Evolutionary conservation across 768 basidiomycete genomes (phyloP).

Genomic region (Phaeotremella fagi): DNA sequence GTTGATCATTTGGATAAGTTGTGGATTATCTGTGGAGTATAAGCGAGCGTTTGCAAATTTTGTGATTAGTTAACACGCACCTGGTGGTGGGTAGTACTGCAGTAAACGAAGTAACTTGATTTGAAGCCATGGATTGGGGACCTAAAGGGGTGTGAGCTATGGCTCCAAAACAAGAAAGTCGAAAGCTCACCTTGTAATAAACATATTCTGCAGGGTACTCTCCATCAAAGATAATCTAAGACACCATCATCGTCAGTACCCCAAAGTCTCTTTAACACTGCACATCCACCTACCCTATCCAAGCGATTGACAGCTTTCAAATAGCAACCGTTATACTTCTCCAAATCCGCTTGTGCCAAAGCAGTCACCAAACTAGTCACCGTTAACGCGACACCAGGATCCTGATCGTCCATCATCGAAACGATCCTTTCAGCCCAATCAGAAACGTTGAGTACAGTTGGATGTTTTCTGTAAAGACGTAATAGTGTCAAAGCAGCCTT

Average conservation of each 20-base stretch:
- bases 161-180: not conserved
- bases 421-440: conserved; percentile 97
- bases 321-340: conserved; percentile 86
- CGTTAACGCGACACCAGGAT: conserved; percentile 88
- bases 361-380: conserved; percentile 91
- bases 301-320: conserved; percentile 90
- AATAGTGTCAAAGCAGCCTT: conserved; percentile 93
- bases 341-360: conserved; percentile 86
- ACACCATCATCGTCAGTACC: not conserved
- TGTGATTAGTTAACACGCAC: conserved; percentile 52
- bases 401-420: conserved; percentile 89
- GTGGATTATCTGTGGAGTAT: conserved; percentile 65
- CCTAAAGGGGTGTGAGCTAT: too few species aligned
- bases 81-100: conserved; percentile 93
- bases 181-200: conserved; percentile 70
- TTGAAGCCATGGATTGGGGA: conserved; percentile 95
- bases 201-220: conserved; percentile 85
- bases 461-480: conserved; percentile 90
- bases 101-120: conserved; percentile 87
- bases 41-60: not conserved
- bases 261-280: not conserved
- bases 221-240: conserved; percentile 80
- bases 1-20: conserved; percentile 68
- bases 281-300: conserved; percentile 58
- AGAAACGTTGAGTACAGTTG: conserved; percentile 81